Base-by-base conservation (phyloP, 2,329 filamentous ascomycete species). In the Pyrenophora seminiperda region DNA sequence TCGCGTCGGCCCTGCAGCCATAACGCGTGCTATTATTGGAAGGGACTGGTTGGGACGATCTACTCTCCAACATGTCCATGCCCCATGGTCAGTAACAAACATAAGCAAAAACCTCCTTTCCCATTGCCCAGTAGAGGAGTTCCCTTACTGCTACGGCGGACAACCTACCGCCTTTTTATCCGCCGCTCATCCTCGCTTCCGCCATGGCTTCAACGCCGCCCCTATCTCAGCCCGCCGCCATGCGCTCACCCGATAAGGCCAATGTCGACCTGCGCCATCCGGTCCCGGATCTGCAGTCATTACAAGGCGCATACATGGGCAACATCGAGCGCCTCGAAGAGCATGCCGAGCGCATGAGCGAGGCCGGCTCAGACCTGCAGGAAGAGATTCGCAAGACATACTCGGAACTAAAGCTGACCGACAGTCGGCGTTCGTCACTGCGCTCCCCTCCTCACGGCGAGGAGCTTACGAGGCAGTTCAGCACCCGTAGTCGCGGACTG, bases 301-400 rank as follows among this genome's bases (percentile, higher is more conserved):
- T 85, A 47, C 82, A 85, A 50, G 83, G 82, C 19, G 83, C 83
- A 24, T 85, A 83, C 67, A 75, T 81, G 14, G 81, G 80, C 67
- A 91, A 88, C 75, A 85, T 92, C 55, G 84, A 86, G 58, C 83
- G 86, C 41, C 82, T 92, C 55, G 89, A 93, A 73, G 85, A 87
- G 58, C 87, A 85, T 9, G 89, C 89, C 40, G 88, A 91, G 73
- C 82, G 85, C 58, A 78, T 92, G 71, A 89, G 87, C 61, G 82
- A 83, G 76, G 86, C 85, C 48, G 80, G 80, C 38, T 89, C 86
- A 55, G 90, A 89, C 54, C 88, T 91, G 65, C 88, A 88, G 63
- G 84, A 89, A 76, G 88, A 89, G 61, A 92, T 91, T 62, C 83
- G 87, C 51, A 84, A 87, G 65, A 78, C 90, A 58, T 85, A 90